These are phyloP conservation scores for Puccinia triticina DNA, from an alignment of 1,284 basidiomycete species.

Conservation along the genomic window DNA sequence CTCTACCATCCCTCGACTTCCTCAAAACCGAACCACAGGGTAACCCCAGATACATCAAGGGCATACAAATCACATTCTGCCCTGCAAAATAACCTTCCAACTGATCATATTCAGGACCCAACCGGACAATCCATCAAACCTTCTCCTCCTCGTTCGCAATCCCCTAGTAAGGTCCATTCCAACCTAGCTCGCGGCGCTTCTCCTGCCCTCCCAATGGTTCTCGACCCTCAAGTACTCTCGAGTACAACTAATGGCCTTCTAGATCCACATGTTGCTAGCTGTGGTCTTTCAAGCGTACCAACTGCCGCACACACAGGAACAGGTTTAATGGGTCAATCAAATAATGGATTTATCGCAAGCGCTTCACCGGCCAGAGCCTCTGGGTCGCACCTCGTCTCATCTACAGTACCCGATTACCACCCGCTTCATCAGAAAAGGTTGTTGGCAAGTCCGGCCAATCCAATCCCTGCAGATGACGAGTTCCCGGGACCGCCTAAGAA, in stretches of 20 bases:
- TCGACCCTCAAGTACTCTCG: constrained; percentile 38
- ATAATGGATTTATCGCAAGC: constrained; percentile 7
- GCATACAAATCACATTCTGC: background rate
- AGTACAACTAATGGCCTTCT: constrained; percentile 25
- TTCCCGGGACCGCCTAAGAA: constrained; percentile 34
- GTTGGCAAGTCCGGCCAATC: constrained; percentile 14
- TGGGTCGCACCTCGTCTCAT: constrained; percentile 6
- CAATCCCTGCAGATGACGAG: constrained; percentile 16
- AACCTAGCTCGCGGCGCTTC: constrained; percentile 14
- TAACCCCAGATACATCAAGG: constrained; percentile 15
- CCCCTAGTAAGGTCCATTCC: constrained; percentile 14
- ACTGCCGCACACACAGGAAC: background rate
- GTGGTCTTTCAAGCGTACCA: background rate
- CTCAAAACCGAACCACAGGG: constrained; percentile 4
- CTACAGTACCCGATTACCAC: constrained; percentile 9
- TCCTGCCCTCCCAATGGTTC: constrained; percentile 11
- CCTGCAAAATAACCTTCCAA: background rate
- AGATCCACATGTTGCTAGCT: constrained; percentile 13
- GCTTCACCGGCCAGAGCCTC: constrained; percentile 5
- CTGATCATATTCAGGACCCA: constrained; percentile 24
- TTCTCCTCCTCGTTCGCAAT: constrained; percentile 25
- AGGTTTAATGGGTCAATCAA: background rate
- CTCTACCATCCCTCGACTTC: background rate
- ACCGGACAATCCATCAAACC: background rate
- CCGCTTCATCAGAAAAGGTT: constrained; percentile 26